Evolutionary conservation across 495 filamentous ascomycete species (phyloP).

Genomic region (Aspergillus bertholletiae): DNA sequence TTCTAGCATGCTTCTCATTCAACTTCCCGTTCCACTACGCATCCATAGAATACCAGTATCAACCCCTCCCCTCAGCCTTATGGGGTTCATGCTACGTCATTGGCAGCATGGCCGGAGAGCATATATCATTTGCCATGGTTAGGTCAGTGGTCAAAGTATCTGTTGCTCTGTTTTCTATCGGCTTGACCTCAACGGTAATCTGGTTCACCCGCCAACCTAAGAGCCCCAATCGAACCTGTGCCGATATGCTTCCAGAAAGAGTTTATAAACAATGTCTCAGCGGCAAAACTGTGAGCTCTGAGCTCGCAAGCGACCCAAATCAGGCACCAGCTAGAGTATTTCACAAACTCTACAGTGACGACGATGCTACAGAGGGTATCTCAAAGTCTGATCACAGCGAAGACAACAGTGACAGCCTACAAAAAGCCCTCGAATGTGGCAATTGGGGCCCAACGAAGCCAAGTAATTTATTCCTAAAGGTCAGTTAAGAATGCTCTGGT

Average conservation of each 20-base stretch:
- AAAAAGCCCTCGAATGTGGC: conserved; percentile 56
- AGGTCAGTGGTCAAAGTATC: conserved; percentile 3
- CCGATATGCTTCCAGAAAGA: conserved; percentile 24
- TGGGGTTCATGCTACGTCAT: neutral
- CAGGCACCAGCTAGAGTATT: conserved; percentile 50
- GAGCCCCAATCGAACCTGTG: conserved; percentile 5
- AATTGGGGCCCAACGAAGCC: conserved; percentile 63
- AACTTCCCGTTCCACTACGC: neutral
- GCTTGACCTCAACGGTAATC: conserved; percentile 1
- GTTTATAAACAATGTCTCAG: conserved; percentile 51
- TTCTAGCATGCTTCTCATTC: too few species aligned
- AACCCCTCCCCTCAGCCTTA: neutral
- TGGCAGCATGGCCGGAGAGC: neutral
- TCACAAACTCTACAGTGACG: conserved; percentile 45
- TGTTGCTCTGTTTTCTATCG: neutral
- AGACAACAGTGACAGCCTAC: conserved; percentile 37
- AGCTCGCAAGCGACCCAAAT: conserved; percentile 51
- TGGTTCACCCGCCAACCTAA: conserved; percentile 11
- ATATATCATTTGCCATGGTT: neutral
- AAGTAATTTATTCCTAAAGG: conserved; percentile 63
- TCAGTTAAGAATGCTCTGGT: too few species aligned
- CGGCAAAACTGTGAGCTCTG: conserved; percentile 50
- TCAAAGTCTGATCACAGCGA: conserved; percentile 17
- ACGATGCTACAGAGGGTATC: neutral
- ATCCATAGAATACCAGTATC: neutral